A percentile compares a stretch with the other conserved stretches of the same genome.
phyloP scores from a whole-genome alignment of 2,329 filamentous ascomycete species.

The Rhytidhysteron rufulum region DNA sequence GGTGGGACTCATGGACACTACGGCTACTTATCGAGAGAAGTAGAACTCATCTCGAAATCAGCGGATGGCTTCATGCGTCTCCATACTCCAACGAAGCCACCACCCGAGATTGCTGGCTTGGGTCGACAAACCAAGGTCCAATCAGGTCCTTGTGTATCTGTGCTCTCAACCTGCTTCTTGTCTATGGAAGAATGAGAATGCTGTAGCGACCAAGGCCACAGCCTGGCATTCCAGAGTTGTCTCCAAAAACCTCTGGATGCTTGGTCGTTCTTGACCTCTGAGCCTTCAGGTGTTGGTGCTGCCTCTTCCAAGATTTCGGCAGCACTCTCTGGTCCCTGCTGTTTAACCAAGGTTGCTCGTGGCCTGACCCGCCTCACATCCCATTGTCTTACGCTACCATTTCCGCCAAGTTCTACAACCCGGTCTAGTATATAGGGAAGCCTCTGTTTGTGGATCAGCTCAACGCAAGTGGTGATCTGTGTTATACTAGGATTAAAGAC shows the following conservation, averaged over 20 bases:
- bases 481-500: conserved; percentile 76
- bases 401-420: conserved; percentile 55
- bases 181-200: conserved; percentile 23
- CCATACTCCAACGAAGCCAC: conserved; percentile 36
- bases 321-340: conserved; percentile 8
- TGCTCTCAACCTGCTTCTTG: conserved; percentile 21
- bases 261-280: conserved; percentile 7
- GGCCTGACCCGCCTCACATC: conserved; percentile 54
- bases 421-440: conserved; percentile 58
- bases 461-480: conserved; percentile 65
- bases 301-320: conserved; percentile 9
- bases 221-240: background rate
- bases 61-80: conserved; percentile 30
- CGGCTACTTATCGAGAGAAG: too few relatives aligned
- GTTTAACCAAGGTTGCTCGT: conserved; percentile 24
- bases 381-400: conserved; percentile 59
- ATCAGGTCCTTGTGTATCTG: conserved; percentile 23
- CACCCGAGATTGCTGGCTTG: conserved; percentile 33
- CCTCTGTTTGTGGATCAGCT: conserved; percentile 49
- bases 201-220: background rate
- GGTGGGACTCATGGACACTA: too few relatives aligned
- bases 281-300: conserved; percentile 10
- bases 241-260: background rate
- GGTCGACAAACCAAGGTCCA: conserved; percentile 37
- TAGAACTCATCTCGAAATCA: too few relatives aligned